Base-by-base conservation (phyloP, 176 grass and related monocot genomes). In the Chrysopogon serrulatus region DNA sequence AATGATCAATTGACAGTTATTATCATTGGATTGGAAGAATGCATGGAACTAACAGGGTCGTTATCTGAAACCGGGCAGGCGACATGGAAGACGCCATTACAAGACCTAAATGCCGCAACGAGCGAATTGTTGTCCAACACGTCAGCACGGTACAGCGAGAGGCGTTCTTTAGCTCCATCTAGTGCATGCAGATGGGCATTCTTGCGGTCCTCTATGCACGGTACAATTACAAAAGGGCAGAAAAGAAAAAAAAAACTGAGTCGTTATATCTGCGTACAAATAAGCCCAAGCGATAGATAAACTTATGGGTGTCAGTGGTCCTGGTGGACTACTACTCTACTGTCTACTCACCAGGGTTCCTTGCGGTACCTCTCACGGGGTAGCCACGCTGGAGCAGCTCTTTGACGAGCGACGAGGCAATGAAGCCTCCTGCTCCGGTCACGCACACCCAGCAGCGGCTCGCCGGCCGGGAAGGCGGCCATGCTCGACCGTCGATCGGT, bases 51-150 rank as follows among this genome's bases (percentile, higher is more conserved):
- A 3, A 79, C 76, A 19, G 76, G 76, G 1, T 63, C 76, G 4
- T 79, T 43, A 1, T 79, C 17, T 32, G 82, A 39, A 45, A 90
- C 35, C 12, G 88, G 85, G 59, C 81, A 83, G 13, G 88, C 91
- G n/a, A 85, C 85, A 65, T 94, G 91, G 78, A 94, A 90, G 26
- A 94, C 68, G 33, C 91, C 91, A 27, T 83, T 82, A 13, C 91
- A 94, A 21, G 30, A 68, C 30, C 39, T 56, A 56, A 94, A 85
- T 0, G 88, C 82, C 3, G 36, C 40, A 69, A 60, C 28, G 0
- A 87, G 63, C 6, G 80, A 77, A n/a, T 37, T 42, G 28, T 51
- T 82, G 65, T 93, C 88, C 27, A 90, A 48, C 77, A 93, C 41
- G 28, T 93, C 81, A 0, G 85, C 91, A 24, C 81, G 84, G 39